phyloP scores from a whole-genome alignment of 352 stramenopile genomes.

The Globisporangium cylindrosporum region DNA sequence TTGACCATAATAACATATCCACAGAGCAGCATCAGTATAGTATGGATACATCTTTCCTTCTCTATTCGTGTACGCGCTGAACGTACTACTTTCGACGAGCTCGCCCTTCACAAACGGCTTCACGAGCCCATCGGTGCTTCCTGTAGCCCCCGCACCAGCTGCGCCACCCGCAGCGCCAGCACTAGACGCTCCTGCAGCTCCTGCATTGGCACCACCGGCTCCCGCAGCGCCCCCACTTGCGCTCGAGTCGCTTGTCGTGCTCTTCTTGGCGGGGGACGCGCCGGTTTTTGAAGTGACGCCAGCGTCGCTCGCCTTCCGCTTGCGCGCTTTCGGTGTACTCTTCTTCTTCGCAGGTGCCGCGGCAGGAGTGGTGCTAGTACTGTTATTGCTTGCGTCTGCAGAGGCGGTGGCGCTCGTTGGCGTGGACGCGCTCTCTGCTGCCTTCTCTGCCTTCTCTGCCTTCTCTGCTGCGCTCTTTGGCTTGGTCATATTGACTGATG shows the following conservation, averaged over 20 bases:
- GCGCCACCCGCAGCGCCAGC: conserved; percentile 6
- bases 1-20: not conserved
- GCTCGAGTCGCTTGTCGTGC: conserved; percentile 12
- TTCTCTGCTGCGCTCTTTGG: conserved; percentile 11
- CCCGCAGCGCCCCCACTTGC: not conserved
- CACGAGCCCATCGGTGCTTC: conserved; percentile 21
- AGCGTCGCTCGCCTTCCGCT: conserved; percentile 73
- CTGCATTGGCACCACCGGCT: not conserved
- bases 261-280: conserved; percentile 38
- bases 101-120: conserved; percentile 82
- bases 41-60: not conserved
- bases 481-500: conserved; percentile 32
- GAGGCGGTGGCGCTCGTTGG: not conserved
- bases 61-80: not conserved
- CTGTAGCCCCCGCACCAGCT: conserved; percentile 12
- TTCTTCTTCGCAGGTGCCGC: conserved; percentile 61
- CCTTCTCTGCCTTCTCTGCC: conserved; percentile 10
- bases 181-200: conserved; percentile 14
- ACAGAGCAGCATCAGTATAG: not conserved
- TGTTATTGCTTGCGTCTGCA: not conserved
- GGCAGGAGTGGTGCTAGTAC: conserved; percentile 13
- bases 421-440: conserved; percentile 5
- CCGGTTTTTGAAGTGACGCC: conserved; percentile 30
- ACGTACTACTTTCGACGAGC: conserved; percentile 80
- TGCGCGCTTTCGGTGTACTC: conserved; percentile 56